These are phyloP conservation scores for Colletotrichum scovillei DNA, from an alignment of 2,329 filamentous ascomycete species.

Conservation along the genomic window DNA sequence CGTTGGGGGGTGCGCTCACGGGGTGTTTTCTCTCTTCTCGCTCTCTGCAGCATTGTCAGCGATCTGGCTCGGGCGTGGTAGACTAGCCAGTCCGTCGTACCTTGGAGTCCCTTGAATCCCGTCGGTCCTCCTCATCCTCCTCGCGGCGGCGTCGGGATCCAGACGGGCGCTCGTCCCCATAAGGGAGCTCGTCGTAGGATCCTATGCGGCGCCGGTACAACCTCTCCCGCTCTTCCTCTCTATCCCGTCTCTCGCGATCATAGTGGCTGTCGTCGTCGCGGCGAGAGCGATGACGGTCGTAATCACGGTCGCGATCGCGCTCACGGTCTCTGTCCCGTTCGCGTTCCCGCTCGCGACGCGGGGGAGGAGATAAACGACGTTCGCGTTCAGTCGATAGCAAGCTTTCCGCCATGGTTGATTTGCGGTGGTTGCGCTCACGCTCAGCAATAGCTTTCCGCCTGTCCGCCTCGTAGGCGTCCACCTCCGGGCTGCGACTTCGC, in stretches of 20 bases:
- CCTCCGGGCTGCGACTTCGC: constrained; percentile 88
- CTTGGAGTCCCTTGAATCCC: constrained; percentile 76
- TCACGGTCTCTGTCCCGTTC: constrained; percentile 48
- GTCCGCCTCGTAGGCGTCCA: constrained; percentile 94
- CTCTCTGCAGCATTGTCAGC: constrained; percentile 59
- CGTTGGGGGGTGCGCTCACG: constrained; percentile 72
- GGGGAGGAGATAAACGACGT: constrained; percentile 54
- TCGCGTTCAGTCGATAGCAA: constrained; percentile 60
- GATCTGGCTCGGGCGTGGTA: neutral
- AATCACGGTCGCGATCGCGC: constrained; percentile 54
- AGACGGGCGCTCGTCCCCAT: constrained; percentile 79
- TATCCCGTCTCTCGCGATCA: constrained; percentile 86
- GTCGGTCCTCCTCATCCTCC: constrained; percentile 80
- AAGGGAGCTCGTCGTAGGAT: constrained; percentile 88
- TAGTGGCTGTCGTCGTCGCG: constrained; percentile 77
- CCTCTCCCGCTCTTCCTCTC: constrained; percentile 91
- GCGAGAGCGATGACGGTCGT: constrained; percentile 64
- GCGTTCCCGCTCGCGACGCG: constrained; percentile 49
- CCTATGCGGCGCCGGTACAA: constrained; percentile 86
- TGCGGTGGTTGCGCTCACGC: constrained; percentile 92
- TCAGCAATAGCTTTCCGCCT: constrained; percentile 93
- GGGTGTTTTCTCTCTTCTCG: constrained; percentile 66
- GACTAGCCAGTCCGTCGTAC: constrained; percentile 48
- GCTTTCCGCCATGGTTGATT: constrained; percentile 76
- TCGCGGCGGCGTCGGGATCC: constrained; percentile 79